Evolutionary conservation across 2,329 filamentous ascomycete genomes (phyloP).

Genomic region (Hypoxylon sp.): DNA sequence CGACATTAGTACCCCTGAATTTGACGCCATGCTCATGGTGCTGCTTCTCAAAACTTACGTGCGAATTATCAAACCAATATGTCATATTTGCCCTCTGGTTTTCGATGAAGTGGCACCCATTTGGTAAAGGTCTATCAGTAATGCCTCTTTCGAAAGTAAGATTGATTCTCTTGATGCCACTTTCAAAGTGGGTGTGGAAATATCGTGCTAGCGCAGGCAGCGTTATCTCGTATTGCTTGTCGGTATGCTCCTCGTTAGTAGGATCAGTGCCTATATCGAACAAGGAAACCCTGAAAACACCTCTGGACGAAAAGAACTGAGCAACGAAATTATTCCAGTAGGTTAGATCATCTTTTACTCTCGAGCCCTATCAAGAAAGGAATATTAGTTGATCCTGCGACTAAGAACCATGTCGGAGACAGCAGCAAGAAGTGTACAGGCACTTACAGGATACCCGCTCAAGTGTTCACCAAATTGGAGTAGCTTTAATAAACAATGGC

Average conservation of each 20-base stretch:
- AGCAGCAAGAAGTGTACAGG: background rate
- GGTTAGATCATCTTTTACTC: constrained; percentile 71
- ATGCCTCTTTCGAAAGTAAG: constrained; percentile 78
- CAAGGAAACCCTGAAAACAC: constrained; percentile 79
- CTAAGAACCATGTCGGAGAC: too few relatives aligned
- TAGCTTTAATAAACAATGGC: constrained; percentile 66
- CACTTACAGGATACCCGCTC: constrained; percentile 63
- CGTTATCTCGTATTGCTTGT: constrained; percentile 88
- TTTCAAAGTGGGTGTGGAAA: constrained; percentile 88
- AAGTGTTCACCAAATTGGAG: constrained; percentile 71
- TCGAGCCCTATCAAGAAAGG: too few relatives aligned
- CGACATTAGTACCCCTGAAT: constrained; percentile 40
- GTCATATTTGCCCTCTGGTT: constrained; percentile 81
- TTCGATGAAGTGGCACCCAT: constrained; percentile 76
- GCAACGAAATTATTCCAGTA: constrained; percentile 85
- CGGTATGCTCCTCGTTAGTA: constrained; percentile 60
- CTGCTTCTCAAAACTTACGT: constrained; percentile 64
- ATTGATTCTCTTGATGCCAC: constrained; percentile 85
- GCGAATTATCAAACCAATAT: constrained; percentile 87
- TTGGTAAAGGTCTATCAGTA: constrained; percentile 63
- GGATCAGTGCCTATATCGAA: constrained; percentile 55
- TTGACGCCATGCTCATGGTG: background rate
- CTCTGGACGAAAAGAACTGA: constrained; percentile 80
- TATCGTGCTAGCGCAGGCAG: constrained; percentile 85
- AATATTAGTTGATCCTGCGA: too few relatives aligned